Evolutionary conservation across 306 rosid genomes (phyloP).

Genomic region (Prunus dulcis): DNA sequence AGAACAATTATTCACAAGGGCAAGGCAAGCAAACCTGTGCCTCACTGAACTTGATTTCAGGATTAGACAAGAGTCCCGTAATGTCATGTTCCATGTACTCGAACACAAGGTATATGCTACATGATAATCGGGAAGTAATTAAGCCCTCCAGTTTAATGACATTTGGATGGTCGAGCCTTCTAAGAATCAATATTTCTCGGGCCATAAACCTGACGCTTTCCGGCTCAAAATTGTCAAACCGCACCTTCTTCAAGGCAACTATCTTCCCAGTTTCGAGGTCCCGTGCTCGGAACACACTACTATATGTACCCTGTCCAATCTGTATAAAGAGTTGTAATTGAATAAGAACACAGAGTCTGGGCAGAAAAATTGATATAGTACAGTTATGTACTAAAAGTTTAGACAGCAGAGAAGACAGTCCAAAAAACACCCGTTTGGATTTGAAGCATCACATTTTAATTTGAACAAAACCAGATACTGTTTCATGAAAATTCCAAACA

Average conservation of each 20-base stretch:
- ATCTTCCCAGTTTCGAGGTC: slow-evolving; percentile 84
- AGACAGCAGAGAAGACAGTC: neutral
- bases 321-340: slow-evolving; percentile 20
- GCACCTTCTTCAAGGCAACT: slow-evolving; percentile 95
- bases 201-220: slow-evolving; percentile 99
- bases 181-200: slow-evolving; percentile 81
- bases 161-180: slow-evolving; percentile 95
- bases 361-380: neutral
- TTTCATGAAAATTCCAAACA: neutral
- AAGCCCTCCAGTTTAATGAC: slow-evolving; percentile 81
- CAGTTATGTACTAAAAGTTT: neutral
- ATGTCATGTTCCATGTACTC: slow-evolving; percentile 99
- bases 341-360: slow-evolving; percentile 4
- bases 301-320: slow-evolving; percentile 99
- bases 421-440: neutral
- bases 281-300: slow-evolving; percentile 88
- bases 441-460: neutral
- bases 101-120: slow-evolving; percentile 88
- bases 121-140: slow-evolving; percentile 87
- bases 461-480: neutral
- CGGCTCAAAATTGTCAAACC: slow-evolving; percentile 95
- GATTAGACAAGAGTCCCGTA: slow-evolving; percentile 90
- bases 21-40: slow-evolving; percentile 66
- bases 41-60: slow-evolving; percentile 79
- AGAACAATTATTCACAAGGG: slow-evolving; percentile 4